Conservation (phyloP, 805 yeast genomes). For the Myxozyma mucilagina region DNA sequence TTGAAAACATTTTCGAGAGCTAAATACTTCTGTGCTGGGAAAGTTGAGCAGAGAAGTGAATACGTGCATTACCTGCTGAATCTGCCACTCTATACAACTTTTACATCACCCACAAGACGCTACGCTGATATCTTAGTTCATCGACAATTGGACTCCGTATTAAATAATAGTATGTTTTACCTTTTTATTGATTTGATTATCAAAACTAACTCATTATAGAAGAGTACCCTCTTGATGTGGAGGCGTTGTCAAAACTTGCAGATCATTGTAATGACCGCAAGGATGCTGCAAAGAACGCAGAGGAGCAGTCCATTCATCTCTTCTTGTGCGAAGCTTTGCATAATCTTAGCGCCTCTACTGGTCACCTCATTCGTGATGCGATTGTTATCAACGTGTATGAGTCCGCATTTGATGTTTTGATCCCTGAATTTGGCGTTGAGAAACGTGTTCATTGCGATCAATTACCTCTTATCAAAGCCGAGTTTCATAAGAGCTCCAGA, state of each 20-base stretch:
- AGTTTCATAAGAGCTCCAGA: conserved; percentile 69
- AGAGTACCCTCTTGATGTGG: conserved; percentile 43
- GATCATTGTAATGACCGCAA: conserved; percentile 95
- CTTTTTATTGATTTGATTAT: not conserved
- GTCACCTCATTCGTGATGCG: conserved; percentile 82
- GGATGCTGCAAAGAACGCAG: conserved; percentile 90
- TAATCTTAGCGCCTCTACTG: conserved; percentile 67
- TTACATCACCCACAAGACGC: conserved; percentile 87
- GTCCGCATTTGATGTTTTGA: conserved; percentile 88
- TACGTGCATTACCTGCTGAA: conserved; percentile 80
- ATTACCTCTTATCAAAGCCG: conserved; percentile 87
- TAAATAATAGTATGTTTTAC: conserved; percentile 40
- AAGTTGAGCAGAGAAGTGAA: conserved; percentile 67
- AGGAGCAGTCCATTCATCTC: conserved; percentile 90
- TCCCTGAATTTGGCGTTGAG: conserved; percentile 93
- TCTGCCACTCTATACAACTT: conserved; percentile 85
- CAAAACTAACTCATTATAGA: not conserved
- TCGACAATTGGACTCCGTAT: conserved; percentile 75
- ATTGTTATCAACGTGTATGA: conserved; percentile 91
- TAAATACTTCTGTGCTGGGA: conserved; percentile 85
- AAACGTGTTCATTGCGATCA: conserved; percentile 98
- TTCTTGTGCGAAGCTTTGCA: conserved; percentile 79
- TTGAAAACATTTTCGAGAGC: conserved; percentile 83
- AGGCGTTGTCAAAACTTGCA: conserved; percentile 71
- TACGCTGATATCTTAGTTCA: conserved; percentile 92